These are phyloP conservation scores for Colletotrichum tamarilloi DNA, from an alignment of 2,329 filamentous ascomycete species.

Conservation along the genomic window DNA sequence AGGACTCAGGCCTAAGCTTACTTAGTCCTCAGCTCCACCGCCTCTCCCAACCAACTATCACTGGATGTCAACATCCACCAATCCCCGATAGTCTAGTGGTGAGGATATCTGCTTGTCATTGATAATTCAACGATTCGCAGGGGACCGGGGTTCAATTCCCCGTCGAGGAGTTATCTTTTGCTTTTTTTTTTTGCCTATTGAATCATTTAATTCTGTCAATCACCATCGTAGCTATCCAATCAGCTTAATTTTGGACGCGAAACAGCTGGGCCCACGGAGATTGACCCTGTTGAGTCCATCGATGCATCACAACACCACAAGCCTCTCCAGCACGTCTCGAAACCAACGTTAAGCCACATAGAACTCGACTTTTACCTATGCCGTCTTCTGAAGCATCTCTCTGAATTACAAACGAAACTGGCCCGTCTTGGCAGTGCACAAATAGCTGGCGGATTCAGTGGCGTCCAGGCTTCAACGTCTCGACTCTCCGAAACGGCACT, in stretches of 20 bases:
- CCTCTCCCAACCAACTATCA: neutral
- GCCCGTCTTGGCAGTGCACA: neutral
- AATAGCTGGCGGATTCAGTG: neutral
- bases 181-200: neutral
- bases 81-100: neutral
- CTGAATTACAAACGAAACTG: neutral
- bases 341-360: neutral
- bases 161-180: neutral
- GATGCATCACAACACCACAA: too few species aligned
- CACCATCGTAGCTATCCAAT: neutral
- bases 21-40: fast-evolving
- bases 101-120: neutral
- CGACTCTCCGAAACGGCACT: neutral
- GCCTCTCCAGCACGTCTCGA: neutral
- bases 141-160: neutral
- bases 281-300: too few species aligned
- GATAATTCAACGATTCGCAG: neutral
- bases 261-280: too few species aligned
- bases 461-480: neutral
- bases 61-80: neutral
- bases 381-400: neutral
- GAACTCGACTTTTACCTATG: neutral
- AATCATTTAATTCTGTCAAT: too few species aligned
- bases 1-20: neutral
- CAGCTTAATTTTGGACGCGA: too few species aligned